Evolutionary conservation across 2,329 filamentous ascomycete species (phyloP), one percentile per base, ranked within the genome.

Genomic region (Fusarium proliferatum): DNA sequence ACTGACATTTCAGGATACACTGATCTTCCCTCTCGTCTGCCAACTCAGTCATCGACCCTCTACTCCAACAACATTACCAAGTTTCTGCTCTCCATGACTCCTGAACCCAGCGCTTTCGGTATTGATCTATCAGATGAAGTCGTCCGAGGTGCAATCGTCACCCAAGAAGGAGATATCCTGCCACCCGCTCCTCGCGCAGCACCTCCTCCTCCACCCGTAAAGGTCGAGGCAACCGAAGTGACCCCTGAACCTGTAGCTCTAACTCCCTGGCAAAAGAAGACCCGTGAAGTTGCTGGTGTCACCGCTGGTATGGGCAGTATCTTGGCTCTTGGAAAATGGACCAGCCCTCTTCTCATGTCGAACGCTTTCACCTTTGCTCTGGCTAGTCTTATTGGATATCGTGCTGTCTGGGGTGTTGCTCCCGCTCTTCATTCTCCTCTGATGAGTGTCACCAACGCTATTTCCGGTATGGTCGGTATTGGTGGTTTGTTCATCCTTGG

Each of bases 51-150:
- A 0, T 97, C 94, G 1, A 97, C 94, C 0, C 85, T 97, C 26
- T 97, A 97, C 82, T 96, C 94, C 5, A 97, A 97, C 87, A 97
- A 97, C 79, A 95, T 97, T 77, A 95, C 92, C 74, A 97, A 97
- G 80, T 93, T 95, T 64, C 85, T 97, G 34, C 86, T 97, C 15
- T 96, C 94, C 0, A 94, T 97, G 87, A 83, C 91, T 3, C 93
- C 94, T 2, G 88, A 92, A 67, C 91, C 94, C 5, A 94, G 94
- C 72, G 88, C 92, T 42, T 97, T 94, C 72, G 93, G 94, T 12
- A 87, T 97, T 51, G 93, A 97, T 76, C 85, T 97, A 8, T 88
- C 89, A 2, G 95, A 97, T 75, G 94, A 97, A 81, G 95, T 97
- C 30, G 93, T 96, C 11, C 91, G 95, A 39, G 93, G 94, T 26